Base-by-base conservation (phyloP, 805 yeast genomes). In the Suhomyces faveliae region DNA sequence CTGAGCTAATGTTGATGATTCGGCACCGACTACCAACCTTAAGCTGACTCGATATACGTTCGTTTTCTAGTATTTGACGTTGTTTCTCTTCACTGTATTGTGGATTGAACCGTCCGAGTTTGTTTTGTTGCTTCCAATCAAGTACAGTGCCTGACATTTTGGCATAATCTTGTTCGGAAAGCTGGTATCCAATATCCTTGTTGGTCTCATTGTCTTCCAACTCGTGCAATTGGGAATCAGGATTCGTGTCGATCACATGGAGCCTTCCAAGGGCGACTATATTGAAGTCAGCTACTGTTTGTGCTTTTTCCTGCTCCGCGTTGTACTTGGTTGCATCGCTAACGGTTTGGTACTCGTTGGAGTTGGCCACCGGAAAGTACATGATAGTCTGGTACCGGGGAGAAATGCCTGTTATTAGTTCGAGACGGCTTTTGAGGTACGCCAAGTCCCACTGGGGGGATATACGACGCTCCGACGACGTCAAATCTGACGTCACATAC, bases 41-140 rank as follows among this genome's bases (percentile, higher is more conserved):
- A 35, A 85, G 61, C 0, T 48, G 51, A 21, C 47, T 33, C 1
- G 68, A 58, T 3, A 53, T 52, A 20, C 51, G 53, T 0, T 74
- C 63, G 40, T 63, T 68, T 20, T 61, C 65, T 7, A 59, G 58
- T 41, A 71, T 68, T 17, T 58, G 49, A 0, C 49, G 43, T 20
- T 67, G 57, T 48, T 65, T 63, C 37, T 63, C 66, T 10, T 53
- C 45, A 12, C 63, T 62, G 40, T 62, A 77, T 3, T 67, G 60
- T 0, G 89, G 87, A 52, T 85, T 81, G 56, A 83, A 90, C 43
- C 91, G 71, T 0, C 97, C 97, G 21, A 89, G 67, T 48, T 79
- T 66, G 52, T 86, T 77, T 24, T 75, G 70, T 48, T 77, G 74
- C 62, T 91, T 92, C 96, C 96, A 91, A 47, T 76, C 77, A 47